Evolutionary conservation across 2,329 filamentous ascomycete species (phyloP), one percentile per base, ranked within the genome.

Genomic region (Neofusicoccum cordaticola): DNA sequence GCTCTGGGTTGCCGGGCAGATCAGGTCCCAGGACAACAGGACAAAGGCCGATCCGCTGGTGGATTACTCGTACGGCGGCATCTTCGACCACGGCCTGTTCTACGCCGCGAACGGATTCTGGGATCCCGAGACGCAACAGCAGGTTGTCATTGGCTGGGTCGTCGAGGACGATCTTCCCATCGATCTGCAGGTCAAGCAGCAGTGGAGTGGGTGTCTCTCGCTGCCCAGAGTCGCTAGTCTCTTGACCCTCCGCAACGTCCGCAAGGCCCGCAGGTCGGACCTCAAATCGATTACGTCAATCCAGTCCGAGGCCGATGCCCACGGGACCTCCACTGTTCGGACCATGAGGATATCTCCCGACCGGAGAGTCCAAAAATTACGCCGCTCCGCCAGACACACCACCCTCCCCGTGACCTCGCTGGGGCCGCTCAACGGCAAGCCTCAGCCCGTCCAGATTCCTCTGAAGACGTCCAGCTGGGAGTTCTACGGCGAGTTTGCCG

Each of bases 101-200:
- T 84, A 85, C 60, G 83, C 83, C 0, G 79, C 80, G 3, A 83
- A 81, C 63, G 80, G 81, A 0, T 84, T 83, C 67, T 77, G 74
- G 66, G 81, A 85, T 51, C 80, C 81, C 0, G 68, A 75, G 3
- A 77, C 80, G 0, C 69, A 74, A 0, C 74, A 74, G 45, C 74
- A 78, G 11, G 74, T 84, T 4, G 74, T 81, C 0, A 83, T 78
- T 71, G 82, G 82, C 3, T 85, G 83, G 83, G 73, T 85, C 41
- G 79, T 77, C 1, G 82, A 85, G 67, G 82, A 85, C 12, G 81
- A 83, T 60, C 67, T 84, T 3, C 76, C 81, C 0, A 74, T 82
- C 63, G 67, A 72, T 2, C 67, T 78, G 13, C 78, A 81, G 3
- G 74, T 80, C 64, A 69, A 72, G 0, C 81, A 84, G 67, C 80